Conservation (phyloP, 331 rosid genomes). For the Malus hybrid region DNA sequence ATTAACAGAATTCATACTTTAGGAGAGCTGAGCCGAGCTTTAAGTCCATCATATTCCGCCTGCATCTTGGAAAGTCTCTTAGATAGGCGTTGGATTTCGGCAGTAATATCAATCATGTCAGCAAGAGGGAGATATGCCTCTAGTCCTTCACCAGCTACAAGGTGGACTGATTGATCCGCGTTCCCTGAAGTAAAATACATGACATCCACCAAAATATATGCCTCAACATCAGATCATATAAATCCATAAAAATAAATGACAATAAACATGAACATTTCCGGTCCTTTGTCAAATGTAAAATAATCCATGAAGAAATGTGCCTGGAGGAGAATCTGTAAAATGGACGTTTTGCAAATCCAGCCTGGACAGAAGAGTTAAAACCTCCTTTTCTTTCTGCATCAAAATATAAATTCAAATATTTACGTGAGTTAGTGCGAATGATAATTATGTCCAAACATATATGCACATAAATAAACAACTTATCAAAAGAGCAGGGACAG, state of each 20-base stretch:
- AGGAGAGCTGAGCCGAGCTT: constrained; percentile 75
- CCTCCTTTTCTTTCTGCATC: constrained; percentile 67
- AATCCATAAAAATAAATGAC: not conserved
- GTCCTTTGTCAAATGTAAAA: constrained; percentile 2
- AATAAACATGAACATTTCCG: not conserved
- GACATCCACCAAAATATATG: constrained; percentile 16
- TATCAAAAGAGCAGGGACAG: not conserved
- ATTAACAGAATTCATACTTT: constrained; percentile 38
- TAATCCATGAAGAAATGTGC: constrained; percentile 32
- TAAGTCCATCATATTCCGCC: constrained; percentile 70
- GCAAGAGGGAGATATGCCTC: constrained; percentile 97
- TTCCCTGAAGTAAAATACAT: constrained; percentile 39
- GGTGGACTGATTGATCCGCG: constrained; percentile 86
- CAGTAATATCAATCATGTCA: constrained; percentile 85
- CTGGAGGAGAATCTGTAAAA: constrained; percentile 73
- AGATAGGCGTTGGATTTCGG: constrained; percentile 78
- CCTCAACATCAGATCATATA: constrained; percentile 12
- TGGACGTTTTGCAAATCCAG: constrained; percentile 60
- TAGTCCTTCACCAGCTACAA: constrained; percentile 91
- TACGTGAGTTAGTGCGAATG: not conserved
- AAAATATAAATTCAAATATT: not conserved
- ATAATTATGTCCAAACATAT: not conserved
- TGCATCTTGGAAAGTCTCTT: constrained; percentile 91
- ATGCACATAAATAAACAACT: not conserved
- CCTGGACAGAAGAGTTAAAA: constrained; percentile 80